Conservation (phyloP, 805 yeast genomes). For the Schwanniomyces pseudopolymorphus region DNA sequence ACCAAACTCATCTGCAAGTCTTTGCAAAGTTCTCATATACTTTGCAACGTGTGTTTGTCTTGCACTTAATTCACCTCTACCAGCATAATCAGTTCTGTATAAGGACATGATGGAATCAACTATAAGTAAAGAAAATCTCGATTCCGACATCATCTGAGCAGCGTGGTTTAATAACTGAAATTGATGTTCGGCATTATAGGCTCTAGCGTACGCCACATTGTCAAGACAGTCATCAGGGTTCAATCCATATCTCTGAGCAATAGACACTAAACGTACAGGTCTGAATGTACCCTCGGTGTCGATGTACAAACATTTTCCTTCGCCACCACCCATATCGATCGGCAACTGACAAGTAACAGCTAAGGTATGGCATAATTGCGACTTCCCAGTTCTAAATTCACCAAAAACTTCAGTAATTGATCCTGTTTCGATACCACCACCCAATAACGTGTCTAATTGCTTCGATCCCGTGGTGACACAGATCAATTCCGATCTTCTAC, state of each 20-base stretch:
- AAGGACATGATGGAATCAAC: constrained; percentile 98
- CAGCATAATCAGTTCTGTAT: constrained; percentile 91
- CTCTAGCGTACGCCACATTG: constrained; percentile 96
- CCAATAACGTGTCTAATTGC: constrained; percentile 85
- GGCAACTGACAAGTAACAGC: constrained; percentile 97
- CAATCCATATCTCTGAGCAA: constrained; percentile 87
- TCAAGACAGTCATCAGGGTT: constrained; percentile 93
- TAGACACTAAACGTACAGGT: constrained; percentile 84
- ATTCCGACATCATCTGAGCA: constrained; percentile 93
- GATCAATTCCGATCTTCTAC: constrained; percentile 84
- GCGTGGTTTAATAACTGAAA: constrained; percentile 82
- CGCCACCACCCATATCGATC: constrained; percentile 97
- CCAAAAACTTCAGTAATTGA: constrained; percentile 96
- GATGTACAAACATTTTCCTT: constrained; percentile 92
- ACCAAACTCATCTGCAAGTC: constrained; percentile 96
- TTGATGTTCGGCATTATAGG: constrained; percentile 96
- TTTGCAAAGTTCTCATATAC: constrained; percentile 85
- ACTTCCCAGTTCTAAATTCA: constrained; percentile 96
- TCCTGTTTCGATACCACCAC: constrained; percentile 98
- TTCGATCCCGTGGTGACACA: constrained; percentile 95
- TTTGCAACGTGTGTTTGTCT: constrained; percentile 93
- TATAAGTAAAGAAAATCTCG: constrained; percentile 83
- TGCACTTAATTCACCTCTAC: constrained; percentile 94
- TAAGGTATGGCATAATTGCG: constrained; percentile 93
- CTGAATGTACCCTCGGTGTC: constrained; percentile 98